Evolutionary conservation across 768 basidiomycete genomes (phyloP), one percentile per base, ranked within the genome.

Genomic region (Piloderma croceum): DNA sequence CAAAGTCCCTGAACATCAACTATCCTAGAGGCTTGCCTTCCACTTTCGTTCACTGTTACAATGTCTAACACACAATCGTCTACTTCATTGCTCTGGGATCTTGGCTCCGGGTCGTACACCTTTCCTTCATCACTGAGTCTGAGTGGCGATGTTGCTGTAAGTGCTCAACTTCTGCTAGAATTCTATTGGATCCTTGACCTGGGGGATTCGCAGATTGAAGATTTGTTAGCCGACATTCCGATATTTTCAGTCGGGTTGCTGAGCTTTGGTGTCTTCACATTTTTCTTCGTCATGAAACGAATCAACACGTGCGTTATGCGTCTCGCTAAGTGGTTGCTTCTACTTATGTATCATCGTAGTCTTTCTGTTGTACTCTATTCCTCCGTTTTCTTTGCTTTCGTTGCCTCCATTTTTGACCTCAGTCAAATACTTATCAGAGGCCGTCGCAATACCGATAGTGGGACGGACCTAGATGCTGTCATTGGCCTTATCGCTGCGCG

Each of bases 241-340:
- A 66, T 83, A 46, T 74, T 83, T 51, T 74, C 71, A 47, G 70
- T 78, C 31, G 84, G 83, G 24, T 63, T 83, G n/a, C 61, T 83
- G 54, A 71, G 71, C 18, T 74, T 85, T 39, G 80, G 74, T 11
- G 63, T 77, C 31, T 74, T 79, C 37, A 67, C 70, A 10, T 76
- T 83, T 52, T 64, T 80, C 51, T 53, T 81, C 29, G 51, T 71
- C 18, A 62, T 76, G 58, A 74, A 67, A 46, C 75, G 74, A 38
- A 56, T 75, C 24, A 67, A 68, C 41, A 43, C 71, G 81, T 82
- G 49, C 38, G 79, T 61, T 22, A 7, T 31, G n/a, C n/a, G n/a
- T n/a, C 19, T 29, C 4, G 7, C 15, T 46, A n/a, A n/a, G 19
- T 13, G 36, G 22, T 24, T 44, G 11, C 51, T 25, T 6, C 19